A percentile compares a stretch with the other conserved stretches of the same genome.
These are phyloP conservation scores for Thermomucor indicae-seudaticae DNA, from an alignment of 371 early-diverging fungal species.

Conservation along the genomic window DNA sequence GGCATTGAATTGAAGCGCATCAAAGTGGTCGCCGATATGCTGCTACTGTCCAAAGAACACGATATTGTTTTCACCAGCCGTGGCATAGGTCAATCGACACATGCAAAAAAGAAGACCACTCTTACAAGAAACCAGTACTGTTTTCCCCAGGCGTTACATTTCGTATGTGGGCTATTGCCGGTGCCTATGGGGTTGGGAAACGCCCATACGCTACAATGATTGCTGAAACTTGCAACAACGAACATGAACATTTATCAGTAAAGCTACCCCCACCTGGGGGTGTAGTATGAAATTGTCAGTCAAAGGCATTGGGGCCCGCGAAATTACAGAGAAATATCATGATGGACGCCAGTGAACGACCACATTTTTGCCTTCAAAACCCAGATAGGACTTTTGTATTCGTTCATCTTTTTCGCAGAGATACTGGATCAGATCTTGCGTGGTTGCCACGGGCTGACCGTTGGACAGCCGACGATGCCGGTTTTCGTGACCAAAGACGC, in stretches of 20 bases:
- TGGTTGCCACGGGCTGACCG: slow-evolving; percentile 43
- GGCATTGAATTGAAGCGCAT: slow-evolving; percentile 57
- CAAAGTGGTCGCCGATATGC: slow-evolving; percentile 55
- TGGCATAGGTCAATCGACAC: slow-evolving; percentile 48
- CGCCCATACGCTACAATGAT: background rate
- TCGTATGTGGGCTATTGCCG: slow-evolving; percentile 66
- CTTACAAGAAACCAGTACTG: slow-evolving; percentile 7
- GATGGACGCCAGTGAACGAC: slow-evolving; percentile 48
- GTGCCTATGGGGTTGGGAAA: slow-evolving; percentile 42
- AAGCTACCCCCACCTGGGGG: too few species aligned
- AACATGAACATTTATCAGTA: too few species aligned
- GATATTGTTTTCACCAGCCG: slow-evolving; percentile 67
- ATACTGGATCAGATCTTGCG: slow-evolving; percentile 49
- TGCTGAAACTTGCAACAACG: too few species aligned
- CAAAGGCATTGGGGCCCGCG: background rate
- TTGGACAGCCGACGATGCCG: slow-evolving; percentile 29
- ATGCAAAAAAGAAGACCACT: background rate
- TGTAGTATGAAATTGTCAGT: too few species aligned
- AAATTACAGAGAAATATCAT: background rate
- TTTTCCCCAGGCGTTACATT: slow-evolving; percentile 67
- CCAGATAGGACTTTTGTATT: slow-evolving; percentile 45
- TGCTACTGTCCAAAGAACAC: slow-evolving; percentile 35
- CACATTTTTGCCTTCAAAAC: slow-evolving; percentile 56
- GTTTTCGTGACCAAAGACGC: slow-evolving; percentile 55
- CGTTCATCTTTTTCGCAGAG: slow-evolving; percentile 38